These are phyloP conservation scores for Fusarium euwallaceae DNA, from an alignment of 2,329 filamentous ascomycete species.

Conservation along the genomic window DNA sequence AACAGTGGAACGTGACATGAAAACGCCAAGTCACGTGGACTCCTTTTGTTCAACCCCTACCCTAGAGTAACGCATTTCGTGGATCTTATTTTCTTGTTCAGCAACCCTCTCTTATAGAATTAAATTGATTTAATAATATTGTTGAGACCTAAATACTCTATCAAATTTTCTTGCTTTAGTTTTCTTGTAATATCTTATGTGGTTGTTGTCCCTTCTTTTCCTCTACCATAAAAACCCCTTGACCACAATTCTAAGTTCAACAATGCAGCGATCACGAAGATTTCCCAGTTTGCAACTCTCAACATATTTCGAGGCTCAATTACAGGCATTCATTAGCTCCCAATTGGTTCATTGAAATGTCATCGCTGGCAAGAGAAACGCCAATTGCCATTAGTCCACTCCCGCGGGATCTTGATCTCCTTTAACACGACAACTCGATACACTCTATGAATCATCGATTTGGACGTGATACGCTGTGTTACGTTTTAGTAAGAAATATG, in stretches of 20 bases:
- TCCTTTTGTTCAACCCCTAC: background rate
- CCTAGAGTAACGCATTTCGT: background rate
- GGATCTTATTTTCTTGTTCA: background rate
- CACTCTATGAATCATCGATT: background rate
- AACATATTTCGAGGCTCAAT: background rate
- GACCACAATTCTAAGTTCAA: background rate
- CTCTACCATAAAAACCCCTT: background rate
- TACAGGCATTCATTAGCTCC: background rate
- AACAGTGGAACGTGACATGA: slow-evolving; percentile 35
- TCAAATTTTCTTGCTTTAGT: background rate
- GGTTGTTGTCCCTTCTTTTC: background rate
- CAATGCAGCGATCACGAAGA: background rate
- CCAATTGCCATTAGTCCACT: background rate
- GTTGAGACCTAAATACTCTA: background rate
- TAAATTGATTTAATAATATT: background rate
- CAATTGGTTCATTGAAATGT: background rate
- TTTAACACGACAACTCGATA: background rate
- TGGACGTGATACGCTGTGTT: background rate
- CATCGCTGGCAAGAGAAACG: background rate
- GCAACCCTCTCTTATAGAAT: background rate
- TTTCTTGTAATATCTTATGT: too few relatives aligned
- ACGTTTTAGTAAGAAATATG: too few relatives aligned
- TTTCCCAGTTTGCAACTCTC: background rate
- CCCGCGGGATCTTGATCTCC: background rate
- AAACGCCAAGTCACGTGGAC: slow-evolving; percentile 47